Percentiles rank a stretch among this genome's conserved stretches.
These are phyloP conservation scores for Spathaspora boniae DNA, from an alignment of 805 yeast species.

Conservation along the genomic window DNA sequence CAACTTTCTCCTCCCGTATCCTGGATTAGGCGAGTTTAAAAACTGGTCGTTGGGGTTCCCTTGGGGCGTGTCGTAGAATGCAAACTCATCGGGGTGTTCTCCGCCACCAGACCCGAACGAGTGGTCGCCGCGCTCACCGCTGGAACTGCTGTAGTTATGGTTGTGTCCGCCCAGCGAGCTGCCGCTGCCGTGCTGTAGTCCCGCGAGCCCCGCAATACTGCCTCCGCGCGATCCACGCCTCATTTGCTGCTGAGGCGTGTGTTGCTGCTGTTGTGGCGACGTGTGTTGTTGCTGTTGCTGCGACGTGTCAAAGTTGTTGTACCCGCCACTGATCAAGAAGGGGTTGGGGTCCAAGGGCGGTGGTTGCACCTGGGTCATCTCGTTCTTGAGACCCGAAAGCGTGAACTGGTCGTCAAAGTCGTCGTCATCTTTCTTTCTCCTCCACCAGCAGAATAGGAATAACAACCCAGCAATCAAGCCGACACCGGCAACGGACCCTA, in stretches of 20 bases:
- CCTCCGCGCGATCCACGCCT: not conserved
- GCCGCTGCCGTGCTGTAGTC: not conserved
- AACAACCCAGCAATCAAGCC: slow-evolving; percentile 34
- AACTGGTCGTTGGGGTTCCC: slow-evolving; percentile 1
- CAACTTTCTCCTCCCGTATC: slow-evolving; percentile 45
- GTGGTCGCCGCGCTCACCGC: slow-evolving; percentile 13
- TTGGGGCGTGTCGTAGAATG: not conserved
- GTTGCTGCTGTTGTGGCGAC: not conserved
- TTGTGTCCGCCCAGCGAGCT: not conserved
- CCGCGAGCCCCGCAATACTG: slow-evolving; percentile 2
- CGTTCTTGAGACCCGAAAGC: slow-evolving; percentile 23
- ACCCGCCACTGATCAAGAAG: slow-evolving; percentile 14
- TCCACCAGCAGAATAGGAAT: slow-evolving; percentile 40
- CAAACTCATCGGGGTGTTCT: slow-evolving; percentile 11
- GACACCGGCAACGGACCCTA: slow-evolving; percentile 40
- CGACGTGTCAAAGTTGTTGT: slow-evolving; percentile 10
- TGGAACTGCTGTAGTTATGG: slow-evolving; percentile 9
- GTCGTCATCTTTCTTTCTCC: slow-evolving; percentile 29
- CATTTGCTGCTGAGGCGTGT: slow-evolving; percentile 1
- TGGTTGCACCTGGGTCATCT: slow-evolving; percentile 10
- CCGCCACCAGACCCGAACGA: slow-evolving; percentile 9
- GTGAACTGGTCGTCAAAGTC: slow-evolving; percentile 39
- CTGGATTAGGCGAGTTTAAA: slow-evolving; percentile 16
- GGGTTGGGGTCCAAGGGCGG: slow-evolving; percentile 18
- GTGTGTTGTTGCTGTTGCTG: slow-evolving; percentile 8